A percentile compares a stretch with the other conserved stretches of the same genome.
Conservation (phyloP, 228 moss, liverwort and hornwort genomes). For the Sphagnum fallax region DNA sequence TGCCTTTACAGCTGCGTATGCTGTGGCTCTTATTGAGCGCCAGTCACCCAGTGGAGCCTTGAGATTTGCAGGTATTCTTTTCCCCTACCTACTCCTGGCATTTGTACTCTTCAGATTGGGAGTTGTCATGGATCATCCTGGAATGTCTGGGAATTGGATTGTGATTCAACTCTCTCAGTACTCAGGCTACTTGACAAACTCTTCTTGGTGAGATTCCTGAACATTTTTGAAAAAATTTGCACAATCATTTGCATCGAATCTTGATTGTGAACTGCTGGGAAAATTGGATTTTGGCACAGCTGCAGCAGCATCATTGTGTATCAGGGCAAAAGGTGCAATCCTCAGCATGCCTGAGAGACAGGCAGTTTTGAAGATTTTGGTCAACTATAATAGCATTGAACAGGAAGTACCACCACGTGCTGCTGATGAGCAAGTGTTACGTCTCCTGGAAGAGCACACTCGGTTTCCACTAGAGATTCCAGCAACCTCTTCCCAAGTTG, state of each 20-base stretch:
- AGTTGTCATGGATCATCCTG: not conserved
- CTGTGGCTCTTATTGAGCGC: conserved; percentile 76
- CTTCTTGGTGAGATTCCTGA: too few relatives aligned
- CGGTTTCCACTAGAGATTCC: conserved; percentile 4
- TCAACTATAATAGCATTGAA: conserved; percentile 32
- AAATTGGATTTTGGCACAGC: conserved; percentile 26
- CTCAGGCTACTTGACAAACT: too few relatives aligned
- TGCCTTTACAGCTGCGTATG: conserved; percentile 83
- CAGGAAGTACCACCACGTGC: conserved; percentile 7
- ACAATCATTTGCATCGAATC: too few relatives aligned
- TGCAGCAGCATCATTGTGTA: conserved; percentile 77
- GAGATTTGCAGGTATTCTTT: conserved; percentile 68
- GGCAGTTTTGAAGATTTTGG: conserved; percentile 63
- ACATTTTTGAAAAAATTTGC: too few relatives aligned
- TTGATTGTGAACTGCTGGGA: not conserved
- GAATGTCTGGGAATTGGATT: not conserved
- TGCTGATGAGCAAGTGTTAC: conserved; percentile 7
- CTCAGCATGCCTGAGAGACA: conserved; percentile 85
- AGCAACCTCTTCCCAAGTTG: not conserved
- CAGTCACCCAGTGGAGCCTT: conserved; percentile 68
- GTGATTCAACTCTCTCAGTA: not conserved
- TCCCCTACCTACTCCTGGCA: too few relatives aligned
- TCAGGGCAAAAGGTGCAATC: conserved; percentile 70
- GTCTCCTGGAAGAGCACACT: conserved; percentile 10
- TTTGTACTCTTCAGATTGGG: not conserved